Base-by-base conservation (phyloP, 2,329 filamentous ascomycete species). In the Microdochium nivale region DNA sequence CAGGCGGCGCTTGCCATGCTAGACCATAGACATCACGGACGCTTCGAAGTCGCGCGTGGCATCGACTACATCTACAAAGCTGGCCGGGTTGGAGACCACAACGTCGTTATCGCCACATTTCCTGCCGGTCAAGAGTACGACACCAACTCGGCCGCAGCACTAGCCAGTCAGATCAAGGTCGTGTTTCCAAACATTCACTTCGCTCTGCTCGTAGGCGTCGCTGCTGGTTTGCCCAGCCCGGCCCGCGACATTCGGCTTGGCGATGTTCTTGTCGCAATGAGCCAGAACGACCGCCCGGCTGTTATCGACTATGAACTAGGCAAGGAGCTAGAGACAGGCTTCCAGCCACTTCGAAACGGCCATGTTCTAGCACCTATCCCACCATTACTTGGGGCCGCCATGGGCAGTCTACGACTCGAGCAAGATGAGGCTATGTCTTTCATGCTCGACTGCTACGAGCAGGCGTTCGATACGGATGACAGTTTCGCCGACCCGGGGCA, bases 161-260 rank as follows among this genome's bases (percentile, higher is more conserved):
- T 32, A 4, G 30, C 48, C 14, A 32, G 7, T 9, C 14, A 25
- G 13, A 32, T 49, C 25, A 14, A 25, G 25, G 4, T 51, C 16
- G 65, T 59, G 25, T 67, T 65, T 49, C 49, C 49, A 0, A 51
- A 55, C 13, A 54, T 67, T 21, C 54, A 53, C 14, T 56, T 65
- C 1, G 59, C 49, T 10, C 52, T 67, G 3, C 48, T 67, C 10
- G 62, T 65, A 21, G 65, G 65, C 3, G 57, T 67, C 7, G 65
- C 62, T 51, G 65, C 61, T 8, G 62, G 58, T 19, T 55, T 59
- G 10, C 63, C 65, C 25, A 14, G 37, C 11, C 10, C 8, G 9
- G 21, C n/a, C 23, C 44, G 21, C 11, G 48, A 49, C 13, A 49
- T 49, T n/a, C 25, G 24, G 3, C 48, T 49, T 7, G 48, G 48